Percentiles rank a stretch among this genome's conserved stretches.
Conservation (phyloP, 257 asterid species). For the Scutellaria galericulata region DNA sequence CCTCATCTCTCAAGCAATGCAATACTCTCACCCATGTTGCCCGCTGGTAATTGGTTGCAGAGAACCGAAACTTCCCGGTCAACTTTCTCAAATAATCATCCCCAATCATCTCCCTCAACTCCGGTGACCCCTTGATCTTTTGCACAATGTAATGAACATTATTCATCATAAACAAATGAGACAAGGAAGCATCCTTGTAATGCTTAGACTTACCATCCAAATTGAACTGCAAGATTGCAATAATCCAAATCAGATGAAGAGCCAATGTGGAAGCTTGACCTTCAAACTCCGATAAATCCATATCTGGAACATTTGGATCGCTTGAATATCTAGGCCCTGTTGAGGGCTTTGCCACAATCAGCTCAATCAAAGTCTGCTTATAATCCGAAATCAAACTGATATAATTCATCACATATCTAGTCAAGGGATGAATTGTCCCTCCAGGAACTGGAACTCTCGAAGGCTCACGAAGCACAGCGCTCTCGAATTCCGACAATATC, state of each 20-base stretch:
- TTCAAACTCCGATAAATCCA: constrained; percentile 76
- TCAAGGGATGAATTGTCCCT: constrained; percentile 90
- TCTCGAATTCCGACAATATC: constrained; percentile 82
- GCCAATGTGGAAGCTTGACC: constrained; percentile 59
- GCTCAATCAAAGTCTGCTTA: constrained; percentile 63
- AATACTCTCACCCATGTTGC: constrained; percentile 82
- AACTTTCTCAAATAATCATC: constrained; percentile 66
- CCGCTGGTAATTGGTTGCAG: constrained; percentile 77
- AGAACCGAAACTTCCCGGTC: constrained; percentile 60
- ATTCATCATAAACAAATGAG: constrained; percentile 93
- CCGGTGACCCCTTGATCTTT: constrained; percentile 76
- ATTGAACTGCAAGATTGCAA: constrained; percentile 73
- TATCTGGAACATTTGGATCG: constrained; percentile 70
- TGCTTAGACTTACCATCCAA: constrained; percentile 77
- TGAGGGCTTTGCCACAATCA: constrained; percentile 76
- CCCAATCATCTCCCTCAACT: constrained; percentile 87
- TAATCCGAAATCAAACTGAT: constrained; percentile 82
- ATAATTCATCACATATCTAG: constrained; percentile 93
- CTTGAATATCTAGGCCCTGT: constrained; percentile 66
- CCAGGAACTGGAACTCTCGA: constrained; percentile 80
- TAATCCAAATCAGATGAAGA: constrained; percentile 86
- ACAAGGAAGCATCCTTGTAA: constrained; percentile 74
- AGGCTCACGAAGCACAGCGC: constrained; percentile 81
- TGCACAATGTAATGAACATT: constrained; percentile 85
- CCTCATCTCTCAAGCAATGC: constrained; percentile 88